phyloP scores from a whole-genome alignment of 352 stramenopile genomes.

The Globisporangium cederbergense region DNA sequence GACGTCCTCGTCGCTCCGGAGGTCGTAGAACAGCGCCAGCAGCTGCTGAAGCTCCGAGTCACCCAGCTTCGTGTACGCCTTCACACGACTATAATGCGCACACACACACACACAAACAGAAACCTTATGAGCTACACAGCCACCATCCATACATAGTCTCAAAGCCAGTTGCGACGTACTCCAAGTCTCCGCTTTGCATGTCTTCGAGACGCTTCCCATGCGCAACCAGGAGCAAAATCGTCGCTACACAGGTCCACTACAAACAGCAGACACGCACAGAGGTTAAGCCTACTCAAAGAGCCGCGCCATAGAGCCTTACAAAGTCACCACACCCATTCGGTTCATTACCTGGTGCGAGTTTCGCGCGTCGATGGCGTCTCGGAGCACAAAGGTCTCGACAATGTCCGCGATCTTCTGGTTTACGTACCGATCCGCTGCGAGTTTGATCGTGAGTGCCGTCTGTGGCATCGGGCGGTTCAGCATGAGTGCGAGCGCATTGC shows the following conservation, averaged over 20 bases:
- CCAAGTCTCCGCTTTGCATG: conserved; percentile 33
- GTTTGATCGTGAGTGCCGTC: conserved; percentile 44
- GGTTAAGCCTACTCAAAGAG: not conserved
- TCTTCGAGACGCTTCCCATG: conserved; percentile 44
- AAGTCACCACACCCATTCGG: not conserved
- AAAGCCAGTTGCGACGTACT: conserved; percentile 24
- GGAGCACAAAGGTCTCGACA: conserved; percentile 53
- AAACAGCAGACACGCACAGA: not conserved
- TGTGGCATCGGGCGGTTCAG: conserved; percentile 47
- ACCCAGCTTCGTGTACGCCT: conserved; percentile 60
- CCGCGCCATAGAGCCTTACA: not conserved
- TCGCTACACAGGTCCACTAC: conserved; percentile 66
- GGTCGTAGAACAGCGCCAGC: conserved; percentile 59
- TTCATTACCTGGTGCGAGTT: conserved; percentile 54
- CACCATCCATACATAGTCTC: not conserved
- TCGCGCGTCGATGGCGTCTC: conserved; percentile 60
- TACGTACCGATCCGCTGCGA: conserved; percentile 48
- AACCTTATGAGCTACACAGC: conserved; percentile 8
- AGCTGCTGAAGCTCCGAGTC: conserved; percentile 59
- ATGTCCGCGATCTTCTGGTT: conserved; percentile 56
- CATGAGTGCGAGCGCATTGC: conserved; percentile 67
- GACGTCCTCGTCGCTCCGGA: conserved; percentile 56
- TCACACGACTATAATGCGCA: conserved; percentile 28
- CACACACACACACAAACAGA: not conserved
- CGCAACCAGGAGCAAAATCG: conserved; percentile 63